Conservation (phyloP, 2,329 filamentous ascomycete species). For the Neodidymelliopsis sp. region DNA sequence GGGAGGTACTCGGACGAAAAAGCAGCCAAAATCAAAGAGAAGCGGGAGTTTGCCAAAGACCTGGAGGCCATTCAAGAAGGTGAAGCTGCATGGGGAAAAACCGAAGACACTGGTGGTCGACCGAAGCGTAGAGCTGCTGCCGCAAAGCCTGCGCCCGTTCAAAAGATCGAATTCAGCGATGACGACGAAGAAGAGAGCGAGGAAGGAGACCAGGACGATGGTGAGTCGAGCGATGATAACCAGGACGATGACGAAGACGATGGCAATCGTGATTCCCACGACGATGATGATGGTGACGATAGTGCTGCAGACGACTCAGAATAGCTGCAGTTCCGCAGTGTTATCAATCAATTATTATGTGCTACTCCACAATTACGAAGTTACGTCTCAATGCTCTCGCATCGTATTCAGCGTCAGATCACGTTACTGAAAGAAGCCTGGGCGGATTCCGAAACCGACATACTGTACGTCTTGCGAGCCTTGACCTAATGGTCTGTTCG, state of each 20-base stretch:
- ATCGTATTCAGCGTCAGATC: no score
- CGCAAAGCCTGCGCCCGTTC: slow-evolving; percentile 23
- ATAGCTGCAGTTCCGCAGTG: slow-evolving; percentile 29
- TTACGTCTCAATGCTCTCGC: no score
- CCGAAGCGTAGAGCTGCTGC: slow-evolving; percentile 38
- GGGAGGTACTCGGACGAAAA: slow-evolving; percentile 87
- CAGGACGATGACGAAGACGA: slow-evolving; percentile 29
- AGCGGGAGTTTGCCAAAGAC: slow-evolving; percentile 82
- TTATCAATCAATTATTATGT: no score
- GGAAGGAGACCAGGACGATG: slow-evolving; percentile 24
- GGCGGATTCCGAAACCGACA: no score
- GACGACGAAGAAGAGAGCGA: slow-evolving; percentile 35
- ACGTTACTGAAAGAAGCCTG: no score
- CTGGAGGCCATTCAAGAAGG: slow-evolving; percentile 85
- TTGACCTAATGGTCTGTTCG: no score
- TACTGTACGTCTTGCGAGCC: no score
- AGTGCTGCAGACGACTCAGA: slow-evolving; percentile 31
- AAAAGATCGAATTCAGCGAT: slow-evolving; percentile 34
- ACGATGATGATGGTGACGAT: slow-evolving; percentile 24
- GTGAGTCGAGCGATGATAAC: slow-evolving; percentile 23
- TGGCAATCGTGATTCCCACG: slow-evolving; percentile 23
- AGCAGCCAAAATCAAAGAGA: slow-evolving; percentile 86
- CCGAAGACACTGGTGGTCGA: slow-evolving; percentile 36
- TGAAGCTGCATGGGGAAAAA: slow-evolving; percentile 76
- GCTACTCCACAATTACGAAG: no score